Conservation (phyloP, 345 rosid species). For the Erucastrum elatum region DNA sequence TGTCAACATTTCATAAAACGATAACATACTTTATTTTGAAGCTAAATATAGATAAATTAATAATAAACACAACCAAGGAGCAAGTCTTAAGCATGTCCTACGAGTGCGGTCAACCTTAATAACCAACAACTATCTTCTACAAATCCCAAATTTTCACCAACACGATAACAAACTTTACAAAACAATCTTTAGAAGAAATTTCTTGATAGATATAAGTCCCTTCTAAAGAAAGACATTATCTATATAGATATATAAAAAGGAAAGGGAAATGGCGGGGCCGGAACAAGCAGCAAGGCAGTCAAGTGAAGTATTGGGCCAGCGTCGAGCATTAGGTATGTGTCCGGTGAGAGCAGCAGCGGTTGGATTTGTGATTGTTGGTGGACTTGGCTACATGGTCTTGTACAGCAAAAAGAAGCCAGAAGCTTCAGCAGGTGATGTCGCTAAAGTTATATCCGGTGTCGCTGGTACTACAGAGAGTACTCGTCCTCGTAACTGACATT, state of each 20-base stretch:
- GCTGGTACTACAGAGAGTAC: constrained; percentile 45
- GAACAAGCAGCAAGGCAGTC: constrained; percentile 42
- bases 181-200: not conserved
- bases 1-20: not conserved
- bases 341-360: constrained; percentile 51
- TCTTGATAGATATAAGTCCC: not conserved
- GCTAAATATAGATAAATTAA: constrained; percentile 15
- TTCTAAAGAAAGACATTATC: not conserved
- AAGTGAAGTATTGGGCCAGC: constrained; percentile 39
- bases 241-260: not conserved
- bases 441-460: constrained; percentile 56
- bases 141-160: constrained; percentile 23
- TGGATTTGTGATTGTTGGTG: constrained; percentile 42
- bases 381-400: constrained; percentile 54
- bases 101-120: constrained; percentile 15
- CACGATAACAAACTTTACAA: not conserved
- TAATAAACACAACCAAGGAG: not conserved
- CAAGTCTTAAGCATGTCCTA: constrained; percentile 35
- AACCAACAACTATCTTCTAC: constrained; percentile 24
- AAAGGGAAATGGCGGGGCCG: constrained; percentile 37
- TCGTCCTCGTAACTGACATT: constrained; percentile 45
- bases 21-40: not conserved
- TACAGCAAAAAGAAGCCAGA: constrained; percentile 50
- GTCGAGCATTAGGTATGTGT: constrained; percentile 29
- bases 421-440: constrained; percentile 65